Percentiles rank a stretch among this genome's conserved stretches.
Conservation (phyloP, 2,329 filamentous ascomycete species). For the Whalleya microplaca region DNA sequence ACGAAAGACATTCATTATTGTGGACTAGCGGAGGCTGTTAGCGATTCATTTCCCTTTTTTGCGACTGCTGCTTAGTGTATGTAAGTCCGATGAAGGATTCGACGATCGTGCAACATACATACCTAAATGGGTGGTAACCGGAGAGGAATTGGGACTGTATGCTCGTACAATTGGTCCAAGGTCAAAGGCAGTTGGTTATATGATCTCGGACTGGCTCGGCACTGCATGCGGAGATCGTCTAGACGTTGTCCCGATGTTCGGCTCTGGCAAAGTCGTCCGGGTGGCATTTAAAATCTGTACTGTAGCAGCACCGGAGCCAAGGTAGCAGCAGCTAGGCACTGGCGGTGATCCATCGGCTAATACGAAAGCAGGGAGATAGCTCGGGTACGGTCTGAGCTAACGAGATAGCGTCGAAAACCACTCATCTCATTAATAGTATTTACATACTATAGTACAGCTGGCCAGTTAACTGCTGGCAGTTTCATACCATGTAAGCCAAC, state of each 20-base stretch:
- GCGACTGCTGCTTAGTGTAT: neutral
- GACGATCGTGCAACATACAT: slow-evolving; percentile 8
- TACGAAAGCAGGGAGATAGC: too few relatives aligned
- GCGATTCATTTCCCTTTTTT: slow-evolving; percentile 6
- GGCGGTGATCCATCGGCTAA: slow-evolving; percentile 11
- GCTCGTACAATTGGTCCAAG: slow-evolving; percentile 2
- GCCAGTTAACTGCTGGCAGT: too few relatives aligned
- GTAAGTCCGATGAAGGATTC: slow-evolving; percentile 1
- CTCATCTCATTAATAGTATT: too few relatives aligned
- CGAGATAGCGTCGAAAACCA: too few relatives aligned
- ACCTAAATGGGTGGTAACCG: slow-evolving; percentile 10
- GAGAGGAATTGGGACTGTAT: slow-evolving; percentile 9
- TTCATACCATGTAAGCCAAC: too few relatives aligned
- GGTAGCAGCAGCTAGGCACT: too few relatives aligned
- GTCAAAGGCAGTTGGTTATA: slow-evolving; percentile 1
- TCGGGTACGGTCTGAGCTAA: too few relatives aligned
- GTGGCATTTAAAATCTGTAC: slow-evolving; percentile 12
- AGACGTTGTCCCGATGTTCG: slow-evolving; percentile 17
- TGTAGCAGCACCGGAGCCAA: neutral
- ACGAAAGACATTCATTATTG: slow-evolving; percentile 40
- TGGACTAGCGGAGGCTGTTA: slow-evolving; percentile 8
- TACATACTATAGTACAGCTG: too few relatives aligned
- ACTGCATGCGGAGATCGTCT: slow-evolving; percentile 17
- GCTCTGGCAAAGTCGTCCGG: slow-evolving; percentile 10
- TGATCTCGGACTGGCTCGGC: slow-evolving; percentile 16